Evolutionary conservation across 176 grass and related monocot species (phyloP).

Genomic region (Coix lacrymajobi): DNA sequence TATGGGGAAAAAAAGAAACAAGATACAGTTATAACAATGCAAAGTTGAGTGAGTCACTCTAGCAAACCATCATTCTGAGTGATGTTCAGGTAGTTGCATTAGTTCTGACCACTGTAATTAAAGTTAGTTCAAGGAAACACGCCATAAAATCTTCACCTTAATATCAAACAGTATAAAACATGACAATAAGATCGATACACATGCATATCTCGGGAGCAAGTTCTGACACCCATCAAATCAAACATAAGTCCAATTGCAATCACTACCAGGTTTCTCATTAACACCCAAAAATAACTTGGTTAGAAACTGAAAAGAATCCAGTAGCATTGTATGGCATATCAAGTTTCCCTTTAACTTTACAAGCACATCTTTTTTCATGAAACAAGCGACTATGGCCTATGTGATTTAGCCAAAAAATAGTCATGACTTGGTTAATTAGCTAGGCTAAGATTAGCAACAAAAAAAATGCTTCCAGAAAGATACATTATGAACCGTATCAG

Average conservation of each 20-base stretch:
- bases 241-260: not conserved
- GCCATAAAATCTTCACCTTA: not conserved
- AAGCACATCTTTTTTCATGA: not conserved
- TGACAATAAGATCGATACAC: not conserved
- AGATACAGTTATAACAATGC: conserved; percentile 18
- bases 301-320: not conserved
- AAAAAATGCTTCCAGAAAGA: not conserved
- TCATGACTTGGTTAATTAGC: not conserved
- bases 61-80: conserved; percentile 1
- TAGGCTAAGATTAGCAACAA: not conserved
- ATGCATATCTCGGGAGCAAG: not conserved
- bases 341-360: not conserved
- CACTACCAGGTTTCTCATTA: not conserved
- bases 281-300: not conserved
- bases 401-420: not conserved
- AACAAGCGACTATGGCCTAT: not conserved
- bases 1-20: conserved; percentile 23
- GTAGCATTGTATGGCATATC: not conserved
- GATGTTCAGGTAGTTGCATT: not conserved
- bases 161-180: not conserved
- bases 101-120: not conserved
- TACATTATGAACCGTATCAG: not conserved
- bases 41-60: not conserved
- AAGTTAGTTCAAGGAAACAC: not conserved
- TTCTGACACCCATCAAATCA: not conserved